phyloP scores from a whole-genome alignment of 805 yeast species.

The Blastobotrys chiropterorum region DNA sequence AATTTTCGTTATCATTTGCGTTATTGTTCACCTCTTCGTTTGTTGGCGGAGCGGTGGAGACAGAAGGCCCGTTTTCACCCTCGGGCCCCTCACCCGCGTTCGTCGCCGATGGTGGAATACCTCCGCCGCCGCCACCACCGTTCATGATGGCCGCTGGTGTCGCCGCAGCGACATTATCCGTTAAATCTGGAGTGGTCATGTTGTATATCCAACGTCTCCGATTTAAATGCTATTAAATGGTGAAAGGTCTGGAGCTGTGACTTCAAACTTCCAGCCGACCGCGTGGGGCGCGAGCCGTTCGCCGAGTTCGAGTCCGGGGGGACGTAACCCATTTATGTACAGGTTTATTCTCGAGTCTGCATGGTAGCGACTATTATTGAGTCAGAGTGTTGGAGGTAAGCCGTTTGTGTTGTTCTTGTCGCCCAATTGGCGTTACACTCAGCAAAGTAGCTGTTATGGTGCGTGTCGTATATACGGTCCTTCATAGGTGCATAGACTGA shows the following conservation, averaged over 20 bases:
- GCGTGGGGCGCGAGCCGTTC: background rate
- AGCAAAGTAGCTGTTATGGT: too few species aligned
- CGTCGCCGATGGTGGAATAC: background rate
- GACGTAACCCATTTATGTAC: too few species aligned
- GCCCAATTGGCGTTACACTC: too few species aligned
- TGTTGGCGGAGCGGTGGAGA: background rate
- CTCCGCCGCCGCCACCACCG: background rate
- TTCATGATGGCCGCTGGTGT: constrained; percentile 7
- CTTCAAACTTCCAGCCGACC: background rate
- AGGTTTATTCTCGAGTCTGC: too few species aligned
- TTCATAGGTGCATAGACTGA: too few species aligned
- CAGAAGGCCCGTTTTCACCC: background rate
- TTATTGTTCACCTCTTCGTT: background rate
- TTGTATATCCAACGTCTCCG: background rate
- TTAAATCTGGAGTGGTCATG: background rate
- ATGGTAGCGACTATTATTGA: background rate
- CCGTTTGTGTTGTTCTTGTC: too few species aligned
- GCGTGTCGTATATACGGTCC: too few species aligned
- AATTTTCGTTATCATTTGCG: background rate
- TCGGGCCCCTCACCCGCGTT: background rate
- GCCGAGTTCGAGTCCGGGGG: background rate
- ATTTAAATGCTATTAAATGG: background rate
- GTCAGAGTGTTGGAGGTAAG: too few species aligned
- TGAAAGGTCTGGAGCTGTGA: background rate
- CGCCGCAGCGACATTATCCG: background rate